Evolutionary conservation across 306 rosid species (phyloP), one percentile per base, ranked within the genome.

Genomic region (Quercus rubra): DNA sequence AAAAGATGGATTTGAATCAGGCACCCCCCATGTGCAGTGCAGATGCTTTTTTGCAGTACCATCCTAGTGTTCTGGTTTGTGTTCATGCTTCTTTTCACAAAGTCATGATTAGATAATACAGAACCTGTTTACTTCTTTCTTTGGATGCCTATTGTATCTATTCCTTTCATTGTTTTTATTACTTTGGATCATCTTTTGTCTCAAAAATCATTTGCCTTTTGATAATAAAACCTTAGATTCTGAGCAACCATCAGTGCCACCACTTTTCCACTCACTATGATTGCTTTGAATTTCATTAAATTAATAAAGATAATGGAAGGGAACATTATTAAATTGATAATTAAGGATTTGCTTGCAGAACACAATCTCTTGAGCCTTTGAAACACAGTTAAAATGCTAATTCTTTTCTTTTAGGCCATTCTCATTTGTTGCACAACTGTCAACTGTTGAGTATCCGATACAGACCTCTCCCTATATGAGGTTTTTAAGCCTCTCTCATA

Each of bases 91-190:
- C 79, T 78, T 87, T 84, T 81, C 83, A 27, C 23, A 72, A 75
- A 77, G 38, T 71, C 76, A 74, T 80, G 85, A 86, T 85, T 82
- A 80, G 80, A 85, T 71, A 25, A 79, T 20, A 76, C 33, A 71
- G 73, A 72, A 75, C 75, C 12, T 38, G 23, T 73, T 85, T 20
- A 28, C 35, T 79, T n/a, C 79, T 79, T 83, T 85, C 83, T 71
- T 83, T 55, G 87, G 88, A 85, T 85, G 86, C 89, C 83, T 3
- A 57, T 73, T 81, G 80, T 59, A 77, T 70, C 72, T 72, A 74
- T 62, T 76, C 77, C 61, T 63, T 79, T 61, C 19, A 59, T 68
- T 73, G 28, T 71, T 77, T 46, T 70, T 72, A 82, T 27, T 19
- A 20, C 66, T 74, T 68, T 61, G 70, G 73, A 80, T 77, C 58